phyloP scores from a whole-genome alignment of 2,329 filamentous ascomycete species.

The Neobulgaria alba region DNA sequence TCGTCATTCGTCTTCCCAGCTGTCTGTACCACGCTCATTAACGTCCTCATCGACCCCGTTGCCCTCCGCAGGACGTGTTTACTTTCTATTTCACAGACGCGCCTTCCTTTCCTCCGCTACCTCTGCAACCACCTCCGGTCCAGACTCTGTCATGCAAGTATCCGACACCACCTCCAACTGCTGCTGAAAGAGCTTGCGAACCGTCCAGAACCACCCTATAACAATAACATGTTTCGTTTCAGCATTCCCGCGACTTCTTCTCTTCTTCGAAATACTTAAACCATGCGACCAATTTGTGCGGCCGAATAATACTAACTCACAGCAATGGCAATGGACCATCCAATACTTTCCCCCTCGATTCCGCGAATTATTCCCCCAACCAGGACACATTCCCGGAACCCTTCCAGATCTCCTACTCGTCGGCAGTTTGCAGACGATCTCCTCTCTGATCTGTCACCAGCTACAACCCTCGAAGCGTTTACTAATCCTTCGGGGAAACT shows the following conservation, averaged over 20 bases:
- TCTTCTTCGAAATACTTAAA: background rate
- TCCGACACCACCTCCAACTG: background rate
- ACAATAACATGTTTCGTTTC: background rate
- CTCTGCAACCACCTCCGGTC: background rate
- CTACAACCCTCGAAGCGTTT: conserved; percentile 52
- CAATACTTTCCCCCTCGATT: conserved; percentile 13
- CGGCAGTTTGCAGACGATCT: conserved; percentile 42
- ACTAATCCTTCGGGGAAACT: conserved; percentile 43
- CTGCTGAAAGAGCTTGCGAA: no score
- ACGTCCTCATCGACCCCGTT: background rate
- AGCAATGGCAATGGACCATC: conserved; percentile 18
- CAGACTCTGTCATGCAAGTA: background rate
- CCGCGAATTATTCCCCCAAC: conserved; percentile 16
- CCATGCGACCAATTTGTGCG: conserved; percentile 12
- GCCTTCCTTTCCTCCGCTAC: background rate
- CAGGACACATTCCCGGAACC: conserved; percentile 12
- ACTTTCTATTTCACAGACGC: background rate
- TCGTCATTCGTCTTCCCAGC: background rate
- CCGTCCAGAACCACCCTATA: background rate
- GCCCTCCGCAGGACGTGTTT: no score
- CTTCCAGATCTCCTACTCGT: conserved; percentile 22
- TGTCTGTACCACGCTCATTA: background rate
- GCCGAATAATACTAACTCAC: conserved; percentile 14
- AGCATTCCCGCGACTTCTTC: background rate
- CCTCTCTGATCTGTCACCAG: conserved; percentile 51